These are phyloP conservation scores for Lactifluus piperatus DNA, from an alignment of 768 basidiomycete genomes.

Conservation along the genomic window DNA sequence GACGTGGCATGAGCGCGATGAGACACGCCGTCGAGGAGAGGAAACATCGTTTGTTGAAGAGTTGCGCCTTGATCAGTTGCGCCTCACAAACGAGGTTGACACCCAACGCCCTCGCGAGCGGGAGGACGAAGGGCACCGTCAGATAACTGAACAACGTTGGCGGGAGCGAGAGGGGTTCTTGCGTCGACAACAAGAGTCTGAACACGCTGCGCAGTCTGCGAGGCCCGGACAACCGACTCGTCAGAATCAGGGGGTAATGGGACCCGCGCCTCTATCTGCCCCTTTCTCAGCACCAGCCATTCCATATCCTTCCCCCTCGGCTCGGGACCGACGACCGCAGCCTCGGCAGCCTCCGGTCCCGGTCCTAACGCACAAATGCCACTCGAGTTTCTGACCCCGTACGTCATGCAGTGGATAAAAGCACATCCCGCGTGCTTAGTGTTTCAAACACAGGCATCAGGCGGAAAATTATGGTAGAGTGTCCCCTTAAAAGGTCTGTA, in stretches of 20 bases:
- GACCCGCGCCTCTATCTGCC: constrained; percentile 23
- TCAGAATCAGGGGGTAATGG: constrained; percentile 30
- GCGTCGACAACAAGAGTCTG: constrained; percentile 46
- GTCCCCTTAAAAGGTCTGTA: not conserved
- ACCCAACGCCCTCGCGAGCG: constrained; percentile 15
- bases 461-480: constrained; percentile 18
- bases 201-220: constrained; percentile 25
- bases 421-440: constrained; percentile 32
- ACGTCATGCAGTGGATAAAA: not conserved
- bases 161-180: constrained; percentile 50
- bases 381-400: constrained; percentile 47
- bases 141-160: constrained; percentile 34
- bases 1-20: constrained; percentile 27
- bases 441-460: constrained; percentile 37
- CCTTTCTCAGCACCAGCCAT: not conserved
- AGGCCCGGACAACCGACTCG: constrained; percentile 21
- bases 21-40: constrained; percentile 14
- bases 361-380: constrained; percentile 34
- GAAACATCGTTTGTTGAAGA: not conserved
- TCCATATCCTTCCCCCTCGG: constrained; percentile 2
- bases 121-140: constrained; percentile 28
- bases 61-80: not conserved
- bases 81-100: constrained; percentile 21
- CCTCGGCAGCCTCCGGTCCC: constrained; percentile 1
- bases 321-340: not conserved